Conservation (phyloP, 257 asterid species). For the Ballota nigra region DNA sequence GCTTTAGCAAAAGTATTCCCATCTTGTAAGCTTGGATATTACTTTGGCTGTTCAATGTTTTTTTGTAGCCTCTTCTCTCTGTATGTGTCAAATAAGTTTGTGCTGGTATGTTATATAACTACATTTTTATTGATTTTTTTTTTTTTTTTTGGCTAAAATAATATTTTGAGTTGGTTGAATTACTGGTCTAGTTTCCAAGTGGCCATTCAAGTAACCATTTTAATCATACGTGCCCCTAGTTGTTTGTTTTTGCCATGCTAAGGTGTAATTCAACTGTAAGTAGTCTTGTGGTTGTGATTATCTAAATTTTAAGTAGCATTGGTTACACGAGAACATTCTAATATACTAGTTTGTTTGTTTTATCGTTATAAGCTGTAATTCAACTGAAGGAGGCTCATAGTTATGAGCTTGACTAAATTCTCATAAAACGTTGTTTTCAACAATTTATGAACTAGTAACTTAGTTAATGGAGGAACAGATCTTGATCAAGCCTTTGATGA, state of each 20-base stretch:
- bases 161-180: too few species aligned
- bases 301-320: background rate
- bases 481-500: background rate
- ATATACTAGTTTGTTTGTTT: background rate
- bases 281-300: background rate
- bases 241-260: background rate
- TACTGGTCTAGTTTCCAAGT: background rate
- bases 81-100: too few species aligned
- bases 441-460: background rate
- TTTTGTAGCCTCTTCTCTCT: too few species aligned
- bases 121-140: background rate
- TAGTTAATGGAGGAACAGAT: background rate
- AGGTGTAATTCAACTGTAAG: background rate
- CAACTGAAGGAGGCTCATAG: background rate
- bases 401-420: background rate
- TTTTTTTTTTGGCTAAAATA: too few species aligned
- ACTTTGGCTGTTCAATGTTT: background rate
- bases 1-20: conserved; percentile 71
- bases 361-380: background rate
- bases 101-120: too few species aligned
- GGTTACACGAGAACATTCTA: background rate
- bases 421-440: background rate
- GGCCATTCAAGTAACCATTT: background rate
- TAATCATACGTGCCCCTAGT: background rate
- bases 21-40: conserved; percentile 58